phyloP scores from a whole-genome alignment of 2,329 filamentous ascomycete species.

The Alternaria atra region DNA sequence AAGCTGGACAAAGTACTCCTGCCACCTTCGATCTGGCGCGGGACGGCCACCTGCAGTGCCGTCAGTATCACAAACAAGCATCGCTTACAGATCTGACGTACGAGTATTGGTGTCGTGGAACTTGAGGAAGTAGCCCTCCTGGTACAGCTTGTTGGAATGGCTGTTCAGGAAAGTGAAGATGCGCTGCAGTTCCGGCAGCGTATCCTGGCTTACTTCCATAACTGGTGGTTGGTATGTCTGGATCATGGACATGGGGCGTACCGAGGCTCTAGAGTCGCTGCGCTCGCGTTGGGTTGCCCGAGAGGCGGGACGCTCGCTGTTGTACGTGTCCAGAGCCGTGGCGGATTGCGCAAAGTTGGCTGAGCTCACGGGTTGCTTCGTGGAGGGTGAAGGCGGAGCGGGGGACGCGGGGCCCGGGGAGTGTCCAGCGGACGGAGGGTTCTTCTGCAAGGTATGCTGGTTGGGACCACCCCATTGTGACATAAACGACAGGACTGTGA shows the following conservation, averaged over 20 bases:
- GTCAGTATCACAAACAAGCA: conserved; percentile 31
- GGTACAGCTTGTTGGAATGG: conserved; percentile 95
- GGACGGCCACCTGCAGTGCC: conserved; percentile 77
- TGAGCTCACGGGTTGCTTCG: conserved; percentile 32
- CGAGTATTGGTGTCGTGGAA: conserved; percentile 92
- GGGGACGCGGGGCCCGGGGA: conserved; percentile 48
- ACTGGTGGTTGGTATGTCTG: conserved; percentile 84
- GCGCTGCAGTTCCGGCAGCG: conserved; percentile 89
- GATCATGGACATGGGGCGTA: conserved; percentile 84
- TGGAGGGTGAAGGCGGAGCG: conserved; percentile 42
- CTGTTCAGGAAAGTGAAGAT: conserved; percentile 95
- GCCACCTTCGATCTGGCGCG: conserved; percentile 87
- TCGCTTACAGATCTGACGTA: conserved; percentile 60
- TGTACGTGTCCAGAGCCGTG: conserved; percentile 42
- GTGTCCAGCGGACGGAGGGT: conserved; percentile 28
- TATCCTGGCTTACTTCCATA: conserved; percentile 86
- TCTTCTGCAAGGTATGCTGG: conserved; percentile 37
- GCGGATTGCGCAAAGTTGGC: conserved; percentile 38
- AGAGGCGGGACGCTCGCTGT: conserved; percentile 36
- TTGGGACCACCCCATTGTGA: conserved; percentile 72
- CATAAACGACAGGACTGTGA: conserved; percentile 85
- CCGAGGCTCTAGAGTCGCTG: conserved; percentile 61
- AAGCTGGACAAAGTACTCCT: conserved; percentile 95
- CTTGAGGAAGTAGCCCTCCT: conserved; percentile 97
- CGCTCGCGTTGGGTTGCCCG: conserved; percentile 52